Evolutionary conservation across 2,329 filamentous ascomycete species (phyloP).

Genomic region (Neoascochyta sp.): DNA sequence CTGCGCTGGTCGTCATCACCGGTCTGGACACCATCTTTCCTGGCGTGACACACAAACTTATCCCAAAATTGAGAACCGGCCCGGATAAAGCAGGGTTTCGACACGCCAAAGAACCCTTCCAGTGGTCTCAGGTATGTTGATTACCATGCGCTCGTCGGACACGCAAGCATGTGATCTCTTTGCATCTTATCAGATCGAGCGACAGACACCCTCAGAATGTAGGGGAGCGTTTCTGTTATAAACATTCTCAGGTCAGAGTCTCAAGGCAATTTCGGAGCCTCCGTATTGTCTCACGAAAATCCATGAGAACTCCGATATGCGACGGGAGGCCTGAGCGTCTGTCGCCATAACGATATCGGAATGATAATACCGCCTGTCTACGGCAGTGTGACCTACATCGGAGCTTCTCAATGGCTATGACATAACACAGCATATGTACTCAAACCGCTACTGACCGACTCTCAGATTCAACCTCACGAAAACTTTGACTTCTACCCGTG

Average conservation of each 20-base stretch:
- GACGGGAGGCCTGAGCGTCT: constrained; percentile 1
- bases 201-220: no score
- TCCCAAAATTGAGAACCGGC: constrained; percentile 4
- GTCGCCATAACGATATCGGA: constrained; percentile 1
- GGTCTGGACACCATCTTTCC: constrained; percentile 18
- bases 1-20: constrained; percentile 15
- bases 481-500: constrained; percentile 31
- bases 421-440: no score
- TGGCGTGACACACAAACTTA: constrained; percentile 8
- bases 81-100: constrained; percentile 1
- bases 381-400: neutral
- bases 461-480: constrained; percentile 23
- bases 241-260: no score
- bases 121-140: constrained; percentile 26
- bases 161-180: constrained; percentile 4
- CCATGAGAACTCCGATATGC: no score
- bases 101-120: constrained; percentile 9
- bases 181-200: constrained; percentile 8
- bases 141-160: no score
- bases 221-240: no score
- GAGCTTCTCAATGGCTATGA: neutral
- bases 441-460: constrained; percentile 16
- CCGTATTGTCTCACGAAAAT: no score
- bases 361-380: neutral
- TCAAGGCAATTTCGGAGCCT: no score